These are phyloP conservation scores for Claviceps africana DNA, from an alignment of 2,329 filamentous ascomycete genomes.

Conservation along the genomic window DNA sequence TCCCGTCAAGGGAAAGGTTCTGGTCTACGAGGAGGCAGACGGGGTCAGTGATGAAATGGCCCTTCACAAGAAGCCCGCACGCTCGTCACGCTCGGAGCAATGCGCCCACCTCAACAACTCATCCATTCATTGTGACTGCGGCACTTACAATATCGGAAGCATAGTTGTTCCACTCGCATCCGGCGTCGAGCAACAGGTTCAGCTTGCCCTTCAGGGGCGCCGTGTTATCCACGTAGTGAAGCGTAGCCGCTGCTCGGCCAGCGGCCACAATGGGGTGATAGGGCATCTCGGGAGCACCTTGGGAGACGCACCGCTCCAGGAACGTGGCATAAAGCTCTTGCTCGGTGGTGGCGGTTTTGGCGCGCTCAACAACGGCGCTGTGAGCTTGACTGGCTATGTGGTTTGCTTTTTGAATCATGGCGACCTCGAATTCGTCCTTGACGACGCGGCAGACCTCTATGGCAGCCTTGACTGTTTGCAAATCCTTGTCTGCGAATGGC, in stretches of 20 bases:
- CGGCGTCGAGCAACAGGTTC: constrained; percentile 74
- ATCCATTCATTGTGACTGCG: neutral
- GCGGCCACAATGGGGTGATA: constrained; percentile 78
- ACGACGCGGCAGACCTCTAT: constrained; percentile 56
- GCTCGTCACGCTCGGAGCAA: neutral
- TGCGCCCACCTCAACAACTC: neutral
- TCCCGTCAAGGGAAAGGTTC: constrained; percentile 71
- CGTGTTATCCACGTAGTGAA: constrained; percentile 79
- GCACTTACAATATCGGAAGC: constrained; percentile 47
- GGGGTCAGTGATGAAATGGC: neutral
- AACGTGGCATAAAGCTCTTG: constrained; percentile 72
- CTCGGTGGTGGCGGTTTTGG: constrained; percentile 58
- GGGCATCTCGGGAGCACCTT: constrained; percentile 68
- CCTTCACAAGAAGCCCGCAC: neutral
- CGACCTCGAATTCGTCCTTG: constrained; percentile 64
- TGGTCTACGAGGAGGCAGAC: constrained; percentile 39
- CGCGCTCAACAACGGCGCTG: constrained; percentile 44
- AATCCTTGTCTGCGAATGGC: constrained; percentile 51
- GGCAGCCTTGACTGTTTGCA: constrained; percentile 40
- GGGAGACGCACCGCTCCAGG: constrained; percentile 58
- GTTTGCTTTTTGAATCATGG: constrained; percentile 59
- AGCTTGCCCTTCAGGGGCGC: constrained; percentile 55
- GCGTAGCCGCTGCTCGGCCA: constrained; percentile 65
- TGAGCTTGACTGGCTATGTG: constrained; percentile 55
- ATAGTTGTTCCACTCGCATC: constrained; percentile 61